A percentile compares a stretch with the other conserved stretches of the same genome.
Conservation (phyloP, 106 monocot genomes). For the Gastrodia elata region DNA sequence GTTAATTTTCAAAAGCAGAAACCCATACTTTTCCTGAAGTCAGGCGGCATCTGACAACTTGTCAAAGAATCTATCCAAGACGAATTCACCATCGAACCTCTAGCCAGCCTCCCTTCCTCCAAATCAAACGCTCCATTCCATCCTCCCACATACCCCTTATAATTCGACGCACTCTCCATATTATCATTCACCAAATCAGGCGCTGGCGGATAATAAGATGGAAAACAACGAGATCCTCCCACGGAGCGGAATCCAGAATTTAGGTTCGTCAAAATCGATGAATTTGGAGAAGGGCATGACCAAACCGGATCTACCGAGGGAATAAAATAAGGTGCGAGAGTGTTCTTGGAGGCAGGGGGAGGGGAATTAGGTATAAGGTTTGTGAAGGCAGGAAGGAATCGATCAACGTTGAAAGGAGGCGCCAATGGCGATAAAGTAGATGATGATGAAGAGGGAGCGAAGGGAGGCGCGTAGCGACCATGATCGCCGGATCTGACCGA, state of each 20-base stretch:
- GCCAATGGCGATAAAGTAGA: conserved; percentile 7
- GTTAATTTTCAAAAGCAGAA: neutral
- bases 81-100: neutral
- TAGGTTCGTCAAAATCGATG: neutral
- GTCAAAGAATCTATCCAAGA: conserved; percentile 4
- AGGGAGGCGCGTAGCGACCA: neutral
- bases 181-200: neutral
- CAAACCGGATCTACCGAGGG: neutral
- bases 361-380: neutral
- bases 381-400: neutral
- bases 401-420: conserved; percentile 10
- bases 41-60: neutral
- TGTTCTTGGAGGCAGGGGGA: neutral
- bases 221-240: conserved; percentile 4
- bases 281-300: neutral
- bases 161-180: neutral
- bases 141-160: conserved; percentile 5
- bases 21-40: neutral
- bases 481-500: neutral
- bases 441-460: neutral
- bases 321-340: neutral
- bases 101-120: conserved; percentile 3
- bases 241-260: neutral
- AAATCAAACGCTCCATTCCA: conserved; percentile 7
- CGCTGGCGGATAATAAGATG: neutral